Evolutionary conservation across 78 protist genomes (phyloP), one percentile per base, ranked within the genome.

Genomic region (Bodo saltans): DNA sequence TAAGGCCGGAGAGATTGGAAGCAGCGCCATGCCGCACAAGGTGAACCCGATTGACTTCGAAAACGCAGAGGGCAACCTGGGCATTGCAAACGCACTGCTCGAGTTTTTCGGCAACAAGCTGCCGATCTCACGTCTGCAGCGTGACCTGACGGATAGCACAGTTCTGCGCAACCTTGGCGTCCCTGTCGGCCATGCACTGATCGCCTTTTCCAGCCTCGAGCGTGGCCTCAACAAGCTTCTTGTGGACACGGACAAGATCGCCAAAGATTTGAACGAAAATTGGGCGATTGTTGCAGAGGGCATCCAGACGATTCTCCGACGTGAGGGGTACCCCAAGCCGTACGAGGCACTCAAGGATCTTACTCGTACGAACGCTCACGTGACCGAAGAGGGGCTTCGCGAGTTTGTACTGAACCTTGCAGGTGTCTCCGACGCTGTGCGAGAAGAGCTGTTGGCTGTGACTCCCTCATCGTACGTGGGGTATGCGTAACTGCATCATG

Each of bases 21-120:
- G 91, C 67, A 89, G 93, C 27, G 87, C 97, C 53, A 94, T 94
- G 97, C 97, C 97, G 32, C 97, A 94, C 86, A 94, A 94, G 82
- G 96, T 94, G 47, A 94, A 94, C 79, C 95, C 97, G 33, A 92
- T 94, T 80, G 97, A 94, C 89, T 94, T 94, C 73, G 97, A 94
- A 78, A 94, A 94, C 80, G 93, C 97, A 0, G 97, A 94, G 87
- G 97, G 97, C 39, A 94, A 94, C 85, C 84, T 94, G 78, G 97
- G 97, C 83, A 72, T 94, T 3, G 97, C 97, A 30, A 92, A 92
- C 74, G 97, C 97, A 0, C 68, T 94, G 41, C 73, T 88, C 53
- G 90, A 89, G 41, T 92, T 88, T 75, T 68, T 94, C 38, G 70
- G 88, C 26, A 71, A 70, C 25, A 94, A 94, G 72, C 84, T 94